Evolutionary conservation across 495 filamentous ascomycete genomes (phyloP).

Genomic region (Neurospora sp.): DNA sequence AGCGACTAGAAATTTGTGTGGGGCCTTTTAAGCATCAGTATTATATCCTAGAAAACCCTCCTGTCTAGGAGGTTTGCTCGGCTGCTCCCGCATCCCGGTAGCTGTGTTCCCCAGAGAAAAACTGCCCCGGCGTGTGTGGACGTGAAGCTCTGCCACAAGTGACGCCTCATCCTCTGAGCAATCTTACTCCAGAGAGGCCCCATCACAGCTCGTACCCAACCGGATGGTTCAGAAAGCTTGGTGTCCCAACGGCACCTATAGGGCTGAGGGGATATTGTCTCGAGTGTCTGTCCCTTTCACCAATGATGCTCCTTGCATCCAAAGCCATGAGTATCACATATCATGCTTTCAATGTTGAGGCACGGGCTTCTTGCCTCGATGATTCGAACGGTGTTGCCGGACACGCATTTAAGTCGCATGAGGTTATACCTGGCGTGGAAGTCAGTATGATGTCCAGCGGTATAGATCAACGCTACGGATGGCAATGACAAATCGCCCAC

Average conservation of each 20-base stretch:
- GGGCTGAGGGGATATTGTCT: neutral
- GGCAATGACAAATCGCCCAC: neutral
- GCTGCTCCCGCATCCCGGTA: neutral
- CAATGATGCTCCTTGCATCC: neutral
- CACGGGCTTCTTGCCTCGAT: neutral
- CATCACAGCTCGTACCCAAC: neutral
- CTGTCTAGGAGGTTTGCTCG: neutral
- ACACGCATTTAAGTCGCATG: neutral
- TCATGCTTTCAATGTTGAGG: neutral
- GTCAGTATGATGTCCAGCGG: neutral
- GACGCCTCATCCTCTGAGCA: neutral
- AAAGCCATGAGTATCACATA: neutral
- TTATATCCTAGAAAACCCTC: neutral
- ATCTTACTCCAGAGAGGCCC: neutral
- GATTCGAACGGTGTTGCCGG: neutral
- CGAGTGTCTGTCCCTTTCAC: neutral
- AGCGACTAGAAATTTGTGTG: neutral
- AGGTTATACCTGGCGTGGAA: neutral
- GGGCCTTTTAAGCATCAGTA: neutral
- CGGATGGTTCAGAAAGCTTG: neutral
- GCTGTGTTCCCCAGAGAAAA: neutral
- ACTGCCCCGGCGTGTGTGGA: neutral
- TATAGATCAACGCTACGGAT: neutral
- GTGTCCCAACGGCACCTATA: neutral
- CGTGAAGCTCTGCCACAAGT: neutral